Conservation (phyloP, 352 stramenopile genomes). For the Phytophthora litchii region DNA sequence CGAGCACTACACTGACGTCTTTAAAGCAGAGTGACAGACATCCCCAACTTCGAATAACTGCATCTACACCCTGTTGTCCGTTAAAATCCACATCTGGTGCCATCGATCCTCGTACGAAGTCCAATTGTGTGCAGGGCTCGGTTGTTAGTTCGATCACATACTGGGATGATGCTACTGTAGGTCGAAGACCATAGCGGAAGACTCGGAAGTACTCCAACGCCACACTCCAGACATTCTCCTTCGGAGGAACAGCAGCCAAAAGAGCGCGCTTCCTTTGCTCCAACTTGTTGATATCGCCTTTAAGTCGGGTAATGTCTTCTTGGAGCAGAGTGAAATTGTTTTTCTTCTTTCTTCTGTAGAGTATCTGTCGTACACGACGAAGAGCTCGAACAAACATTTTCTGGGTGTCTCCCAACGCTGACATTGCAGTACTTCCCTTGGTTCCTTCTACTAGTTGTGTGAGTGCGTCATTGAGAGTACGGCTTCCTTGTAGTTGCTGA, state of each 20-base stretch:
- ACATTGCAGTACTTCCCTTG: too few relatives aligned
- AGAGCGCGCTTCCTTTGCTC: conserved; percentile 1
- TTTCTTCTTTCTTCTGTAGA: conserved; percentile 5
- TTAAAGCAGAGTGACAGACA: conserved; percentile 16
- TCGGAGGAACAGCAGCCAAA: neutral
- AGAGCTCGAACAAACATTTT: too few relatives aligned
- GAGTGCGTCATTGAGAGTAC: too few relatives aligned
- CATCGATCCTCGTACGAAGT: conserved; percentile 8
- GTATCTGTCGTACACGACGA: neutral
- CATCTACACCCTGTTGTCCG: conserved; percentile 1
- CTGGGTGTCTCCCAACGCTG: too few relatives aligned
- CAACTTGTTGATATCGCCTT: neutral
- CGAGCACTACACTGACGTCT: neutral
- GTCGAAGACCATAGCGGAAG: conserved; percentile 10
- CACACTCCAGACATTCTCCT: conserved; percentile 16
- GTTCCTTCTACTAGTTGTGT: too few relatives aligned
- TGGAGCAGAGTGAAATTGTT: neutral
- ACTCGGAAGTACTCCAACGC: conserved; percentile 18
- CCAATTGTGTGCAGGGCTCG: neutral
- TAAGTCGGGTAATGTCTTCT: neutral
- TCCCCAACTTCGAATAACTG: conserved; percentile 10
- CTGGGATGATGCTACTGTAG: too few relatives aligned
- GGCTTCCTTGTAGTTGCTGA: too few relatives aligned
- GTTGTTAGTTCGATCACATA: neutral
- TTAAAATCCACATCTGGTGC: conserved; percentile 5